Conservation (phyloP, 164 flowering plant species). For the Tinospora cordifolia region DNA sequence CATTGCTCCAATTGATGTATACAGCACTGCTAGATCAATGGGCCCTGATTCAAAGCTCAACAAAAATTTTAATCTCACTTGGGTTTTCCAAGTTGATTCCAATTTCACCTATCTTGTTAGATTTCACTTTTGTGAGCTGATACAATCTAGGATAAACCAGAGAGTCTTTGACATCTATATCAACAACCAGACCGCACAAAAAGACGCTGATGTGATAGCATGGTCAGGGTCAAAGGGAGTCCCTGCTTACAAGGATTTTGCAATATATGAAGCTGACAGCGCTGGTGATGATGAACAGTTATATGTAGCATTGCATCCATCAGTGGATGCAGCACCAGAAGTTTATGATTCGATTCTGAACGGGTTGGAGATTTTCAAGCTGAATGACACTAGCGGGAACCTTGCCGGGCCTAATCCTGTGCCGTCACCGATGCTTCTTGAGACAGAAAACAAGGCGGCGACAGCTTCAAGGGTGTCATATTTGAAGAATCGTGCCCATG, state of each 20-base stretch:
- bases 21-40: constrained; percentile 46
- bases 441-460: constrained; percentile 17
- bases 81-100: constrained; percentile 52
- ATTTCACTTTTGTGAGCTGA: constrained; percentile 62
- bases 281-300: constrained; percentile 24
- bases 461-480: constrained; percentile 10
- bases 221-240: constrained; percentile 28
- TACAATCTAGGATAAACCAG: constrained; percentile 28
- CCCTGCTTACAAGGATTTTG: constrained; percentile 48
- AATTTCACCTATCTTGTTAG: constrained; percentile 56
- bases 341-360: constrained; percentile 44
- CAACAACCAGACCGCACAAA: constrained; percentile 42
- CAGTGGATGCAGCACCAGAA: constrained; percentile 23
- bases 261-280: constrained; percentile 20
- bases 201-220: constrained; percentile 35
- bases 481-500: background rate
- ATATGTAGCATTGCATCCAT: constrained; percentile 39
- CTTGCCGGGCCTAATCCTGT: constrained; percentile 61
- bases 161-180: constrained; percentile 44
- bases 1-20: constrained; percentile 52
- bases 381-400: constrained; percentile 24
- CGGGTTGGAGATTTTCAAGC: constrained; percentile 65
- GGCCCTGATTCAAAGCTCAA: constrained; percentile 35
- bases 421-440: constrained; percentile 32
- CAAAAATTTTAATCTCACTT: constrained; percentile 48